A percentile compares a stretch with the other conserved stretches of the same genome.
phyloP scores from a whole-genome alignment of 2,329 filamentous ascomycete genomes.

The Fonsecaea multimorphosa region DNA sequence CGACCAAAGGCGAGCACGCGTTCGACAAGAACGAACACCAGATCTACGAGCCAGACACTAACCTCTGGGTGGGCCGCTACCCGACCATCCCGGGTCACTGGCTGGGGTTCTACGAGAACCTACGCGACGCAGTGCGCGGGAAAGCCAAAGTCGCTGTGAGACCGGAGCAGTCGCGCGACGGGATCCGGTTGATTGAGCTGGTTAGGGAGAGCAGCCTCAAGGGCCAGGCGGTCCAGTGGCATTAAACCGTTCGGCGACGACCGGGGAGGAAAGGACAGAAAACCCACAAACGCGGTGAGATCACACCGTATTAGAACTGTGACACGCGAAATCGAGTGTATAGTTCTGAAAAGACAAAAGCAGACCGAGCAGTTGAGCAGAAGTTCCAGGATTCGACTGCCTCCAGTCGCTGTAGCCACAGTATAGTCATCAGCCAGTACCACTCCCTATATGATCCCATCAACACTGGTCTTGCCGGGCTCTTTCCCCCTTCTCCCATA shows the following conservation, averaged over 20 bases:
- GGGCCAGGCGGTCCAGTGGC: constrained; percentile 24
- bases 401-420: constrained; percentile 4
- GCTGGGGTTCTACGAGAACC: constrained; percentile 34
- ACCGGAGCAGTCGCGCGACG: constrained; percentile 29
- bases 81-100: constrained; percentile 32
- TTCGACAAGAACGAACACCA: constrained; percentile 21
- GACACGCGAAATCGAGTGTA: neutral
- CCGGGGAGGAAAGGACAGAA: neutral
- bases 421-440: neutral
- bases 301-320: neutral
- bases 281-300: neutral
- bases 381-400: constrained; percentile 6
- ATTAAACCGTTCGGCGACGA: neutral
- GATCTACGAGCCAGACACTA: constrained; percentile 12
- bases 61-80: constrained; percentile 25
- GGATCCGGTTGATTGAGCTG: constrained; percentile 34
- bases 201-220: constrained; percentile 24
- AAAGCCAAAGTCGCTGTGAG: constrained; percentile 24
- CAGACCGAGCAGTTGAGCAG: constrained; percentile 2
- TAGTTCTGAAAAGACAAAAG: neutral
- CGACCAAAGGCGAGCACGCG: constrained; percentile 15
- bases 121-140: constrained; percentile 23
- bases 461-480: constrained; percentile 10
- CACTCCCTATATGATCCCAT: constrained; percentile 5
- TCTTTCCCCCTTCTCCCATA: constrained; percentile 1